phyloP scores from a whole-genome alignment of 1,139 yeast species.

The Candida anutae region DNA sequence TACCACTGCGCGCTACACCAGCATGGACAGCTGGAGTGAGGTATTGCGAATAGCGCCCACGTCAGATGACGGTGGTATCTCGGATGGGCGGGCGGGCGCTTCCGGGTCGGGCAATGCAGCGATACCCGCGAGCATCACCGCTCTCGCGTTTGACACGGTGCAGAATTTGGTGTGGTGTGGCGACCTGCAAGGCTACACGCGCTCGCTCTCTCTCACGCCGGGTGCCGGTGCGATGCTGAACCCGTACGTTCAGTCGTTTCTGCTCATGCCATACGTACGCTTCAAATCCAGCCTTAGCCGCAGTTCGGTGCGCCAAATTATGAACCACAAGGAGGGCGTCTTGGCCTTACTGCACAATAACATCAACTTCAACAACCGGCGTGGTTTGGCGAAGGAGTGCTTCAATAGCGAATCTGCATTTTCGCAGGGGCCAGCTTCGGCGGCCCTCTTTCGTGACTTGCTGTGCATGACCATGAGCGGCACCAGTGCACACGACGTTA shows the following conservation, averaged over 20 bases:
- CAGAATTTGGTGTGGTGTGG: conserved; percentile 84
- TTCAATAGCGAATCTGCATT: conserved; percentile 18
- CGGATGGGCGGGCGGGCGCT: no score
- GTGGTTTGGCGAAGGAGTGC: conserved; percentile 44
- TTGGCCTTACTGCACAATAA: conserved; percentile 47
- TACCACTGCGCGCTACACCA: no score
- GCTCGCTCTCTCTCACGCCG: conserved; percentile 14
- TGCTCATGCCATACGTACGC: conserved; percentile 40
- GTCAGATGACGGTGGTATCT: no score
- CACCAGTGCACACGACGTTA: conserved; percentile 25
- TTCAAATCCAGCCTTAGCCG: conserved; percentile 36
- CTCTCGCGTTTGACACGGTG: conserved; percentile 58
- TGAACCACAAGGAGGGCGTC: conserved; percentile 52
- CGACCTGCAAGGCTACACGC: conserved; percentile 40
- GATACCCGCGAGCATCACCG: conserved; percentile 11
- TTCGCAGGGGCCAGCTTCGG: conserved; percentile 5
- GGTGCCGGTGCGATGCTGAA: conserved; percentile 3
- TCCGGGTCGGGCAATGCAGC: no score
- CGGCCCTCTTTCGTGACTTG: conserved; percentile 16
- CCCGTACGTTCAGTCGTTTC: conserved; percentile 11
- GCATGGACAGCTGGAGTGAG: conserved; percentile 15
- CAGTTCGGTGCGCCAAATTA: conserved; percentile 39
- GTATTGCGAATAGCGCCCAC: conserved; percentile 23
- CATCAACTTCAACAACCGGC: conserved; percentile 47
- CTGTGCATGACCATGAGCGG: conserved; percentile 33